A percentile compares a stretch with the other conserved stretches of the same genome.
Conservation (phyloP, 2,329 filamentous ascomycete species). For the Neocatenulostroma microsporum region DNA sequence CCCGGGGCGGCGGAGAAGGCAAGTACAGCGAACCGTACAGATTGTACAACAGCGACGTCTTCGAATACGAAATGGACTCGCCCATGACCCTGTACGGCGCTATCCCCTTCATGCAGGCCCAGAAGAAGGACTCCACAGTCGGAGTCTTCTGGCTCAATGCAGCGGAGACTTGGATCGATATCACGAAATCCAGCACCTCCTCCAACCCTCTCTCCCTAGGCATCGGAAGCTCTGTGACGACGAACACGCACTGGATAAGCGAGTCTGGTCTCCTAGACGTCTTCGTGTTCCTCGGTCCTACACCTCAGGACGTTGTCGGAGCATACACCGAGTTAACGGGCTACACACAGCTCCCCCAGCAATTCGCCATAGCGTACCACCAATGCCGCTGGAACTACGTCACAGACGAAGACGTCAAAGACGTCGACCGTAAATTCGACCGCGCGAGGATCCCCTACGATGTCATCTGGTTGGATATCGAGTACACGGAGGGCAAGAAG, state of each 20-base stretch:
- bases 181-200: conserved; percentile 68
- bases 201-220: conserved; percentile 73
- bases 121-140: conserved; percentile 85
- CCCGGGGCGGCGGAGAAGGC: conserved; percentile 76
- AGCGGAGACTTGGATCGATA: conserved; percentile 95
- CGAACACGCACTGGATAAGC: conserved; percentile 93
- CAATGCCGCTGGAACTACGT: conserved; percentile 99
- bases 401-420: conserved; percentile 91
- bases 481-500: conserved; percentile 94
- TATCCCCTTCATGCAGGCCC: conserved; percentile 96
- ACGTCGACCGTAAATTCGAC: conserved; percentile 94
- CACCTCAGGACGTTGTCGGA: conserved; percentile 70
- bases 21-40: conserved; percentile 86
- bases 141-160: conserved; percentile 97
- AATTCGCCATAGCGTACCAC: conserved; percentile 88
- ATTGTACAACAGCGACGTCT: conserved; percentile 93
- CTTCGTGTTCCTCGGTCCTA: conserved; percentile 89
- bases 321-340: conserved; percentile 86
- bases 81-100: conserved; percentile 98
- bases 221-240: conserved; percentile 60
- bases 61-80: conserved; percentile 94
- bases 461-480: conserved; percentile 97
- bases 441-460: conserved; percentile 94
- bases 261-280: conserved; percentile 84
- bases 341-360: conserved; percentile 81